These are phyloP conservation scores for Ophiocytium majus DNA, from an alignment of 352 stramenopile genomes.

Conservation along the genomic window DNA sequence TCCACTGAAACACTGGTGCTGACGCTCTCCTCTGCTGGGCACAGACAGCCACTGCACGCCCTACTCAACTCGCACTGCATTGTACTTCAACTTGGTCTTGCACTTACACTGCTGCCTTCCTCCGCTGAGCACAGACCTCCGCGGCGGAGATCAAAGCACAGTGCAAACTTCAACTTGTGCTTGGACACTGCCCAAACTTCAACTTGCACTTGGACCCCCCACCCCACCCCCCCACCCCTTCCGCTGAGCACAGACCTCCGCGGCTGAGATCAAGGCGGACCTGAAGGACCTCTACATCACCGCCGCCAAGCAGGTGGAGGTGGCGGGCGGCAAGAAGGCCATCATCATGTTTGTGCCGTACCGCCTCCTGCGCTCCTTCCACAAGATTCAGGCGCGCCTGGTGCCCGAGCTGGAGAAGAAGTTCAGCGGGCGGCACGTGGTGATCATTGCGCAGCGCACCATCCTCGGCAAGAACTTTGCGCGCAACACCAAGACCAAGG, in stretches of 20 bases:
- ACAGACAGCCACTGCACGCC: no score
- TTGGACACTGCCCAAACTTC: no score
- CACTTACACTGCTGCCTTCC: no score
- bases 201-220: no score
- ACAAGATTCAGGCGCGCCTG: slow-evolving; percentile 97
- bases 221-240: no score
- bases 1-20: no score
- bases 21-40: no score
- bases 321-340: slow-evolving; percentile 76
- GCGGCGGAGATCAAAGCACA: not conserved
- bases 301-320: slow-evolving; percentile 78
- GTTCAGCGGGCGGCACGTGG: slow-evolving; percentile 95
- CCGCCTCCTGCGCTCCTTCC: slow-evolving; percentile 93
- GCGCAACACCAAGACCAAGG: slow-evolving; percentile 87
- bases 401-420: slow-evolving; percentile 99
- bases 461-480: slow-evolving; percentile 96
- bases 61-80: no score
- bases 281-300: slow-evolving; percentile 98
- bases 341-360: slow-evolving; percentile 99
- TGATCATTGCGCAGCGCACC: slow-evolving; percentile 98
- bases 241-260: slow-evolving; percentile 71
- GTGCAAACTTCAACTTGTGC: no score
- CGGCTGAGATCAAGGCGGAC: slow-evolving; percentile 94
- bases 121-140: not conserved
- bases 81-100: no score